Evolutionary conservation across 306 rosid species (phyloP), one percentile per base, ranked within the genome.

Genomic region (Cicer yamashitae): DNA sequence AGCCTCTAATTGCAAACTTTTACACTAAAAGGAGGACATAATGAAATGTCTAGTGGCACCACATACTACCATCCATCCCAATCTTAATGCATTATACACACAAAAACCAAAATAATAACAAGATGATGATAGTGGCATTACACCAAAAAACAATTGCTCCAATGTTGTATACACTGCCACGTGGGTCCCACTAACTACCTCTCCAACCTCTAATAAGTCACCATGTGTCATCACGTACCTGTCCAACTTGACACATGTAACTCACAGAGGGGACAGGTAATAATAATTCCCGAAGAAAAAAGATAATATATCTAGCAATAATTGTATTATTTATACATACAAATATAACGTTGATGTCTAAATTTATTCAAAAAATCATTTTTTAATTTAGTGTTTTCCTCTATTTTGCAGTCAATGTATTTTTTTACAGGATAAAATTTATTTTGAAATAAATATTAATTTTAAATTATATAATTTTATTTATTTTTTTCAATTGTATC

Each of bases 191-290:
- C 66, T 60, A 60, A 34, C 45, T 60, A 60, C 1, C 66, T 13
- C 45, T 13, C 10, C 20, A 60, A 6, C 66, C 18, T 12, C 15
- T 60, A 3, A 0, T 0, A 34, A 60, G 6, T 34, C 6, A 18
- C 17, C 84, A 80, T 75, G 80, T 68, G 73, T 51, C 53, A 1
- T 0, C 1, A 0, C 0, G 1, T 0, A 7, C 10, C 30, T 15
- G 50, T 46, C 68, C 37, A 34, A 48, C 41, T 41, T 75, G 53
- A 70, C 86, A 75, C 75, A 60, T 75, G 47, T 22, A 61, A 60
- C 2, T 67, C 70, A n/a, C 71, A 45, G 30, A 52, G 72, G 75
- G 46, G 66, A 64, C 54, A 83, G 2, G 67, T 71, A 54, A 50
- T 70, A 47, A 50, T 70, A 62, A 41, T 70, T 78, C 70, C 37